Evolutionary conservation across 768 basidiomycete species (phyloP).

Genomic region (Punctularia strigosozonata): DNA sequence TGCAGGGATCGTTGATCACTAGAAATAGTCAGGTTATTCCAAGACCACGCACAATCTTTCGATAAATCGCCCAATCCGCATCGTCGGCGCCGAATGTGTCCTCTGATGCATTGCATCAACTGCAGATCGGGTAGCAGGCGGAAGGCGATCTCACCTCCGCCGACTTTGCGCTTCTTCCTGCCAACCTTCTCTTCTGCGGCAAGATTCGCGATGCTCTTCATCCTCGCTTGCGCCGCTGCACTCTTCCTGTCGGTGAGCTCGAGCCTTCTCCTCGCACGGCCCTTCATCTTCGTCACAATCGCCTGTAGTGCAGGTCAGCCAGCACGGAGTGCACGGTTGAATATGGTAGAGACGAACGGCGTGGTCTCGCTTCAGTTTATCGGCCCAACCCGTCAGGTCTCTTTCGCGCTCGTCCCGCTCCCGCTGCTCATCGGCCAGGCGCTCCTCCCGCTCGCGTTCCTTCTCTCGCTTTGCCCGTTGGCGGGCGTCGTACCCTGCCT

Average conservation of each 20-base stretch:
- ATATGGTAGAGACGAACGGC: conserved; percentile 36
- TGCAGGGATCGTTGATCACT: conserved; percentile 13
- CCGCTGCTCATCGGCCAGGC: conserved; percentile 40
- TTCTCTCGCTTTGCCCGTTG: conserved; percentile 78
- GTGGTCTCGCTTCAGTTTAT: conserved; percentile 64
- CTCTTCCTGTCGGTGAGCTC: conserved; percentile 88
- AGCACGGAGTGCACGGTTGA: neutral
- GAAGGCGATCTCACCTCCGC: conserved; percentile 43
- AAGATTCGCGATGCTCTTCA: conserved; percentile 91
- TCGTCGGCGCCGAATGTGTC: conserved; percentile 92
- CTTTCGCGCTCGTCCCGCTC: conserved; percentile 70
- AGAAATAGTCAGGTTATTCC: neutral
- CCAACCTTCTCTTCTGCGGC: conserved; percentile 78
- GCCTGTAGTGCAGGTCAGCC: conserved; percentile 26
- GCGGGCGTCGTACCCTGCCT: conserved; percentile 89
- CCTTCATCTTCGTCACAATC: conserved; percentile 78
- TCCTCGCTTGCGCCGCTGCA: conserved; percentile 86
- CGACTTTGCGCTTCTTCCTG: conserved; percentile 78
- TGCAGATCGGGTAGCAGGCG: neutral
- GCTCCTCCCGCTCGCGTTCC: conserved; percentile 68
- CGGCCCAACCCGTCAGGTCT: conserved; percentile 66
- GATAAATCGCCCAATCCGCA: conserved; percentile 95
- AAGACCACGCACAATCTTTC: conserved; percentile 66
- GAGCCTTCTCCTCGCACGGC: conserved; percentile 64
- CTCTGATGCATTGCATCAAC: conserved; percentile 33